Evolutionary conservation across 1,284 basidiomycete species (phyloP).

Genomic region (Malassezia nana): DNA sequence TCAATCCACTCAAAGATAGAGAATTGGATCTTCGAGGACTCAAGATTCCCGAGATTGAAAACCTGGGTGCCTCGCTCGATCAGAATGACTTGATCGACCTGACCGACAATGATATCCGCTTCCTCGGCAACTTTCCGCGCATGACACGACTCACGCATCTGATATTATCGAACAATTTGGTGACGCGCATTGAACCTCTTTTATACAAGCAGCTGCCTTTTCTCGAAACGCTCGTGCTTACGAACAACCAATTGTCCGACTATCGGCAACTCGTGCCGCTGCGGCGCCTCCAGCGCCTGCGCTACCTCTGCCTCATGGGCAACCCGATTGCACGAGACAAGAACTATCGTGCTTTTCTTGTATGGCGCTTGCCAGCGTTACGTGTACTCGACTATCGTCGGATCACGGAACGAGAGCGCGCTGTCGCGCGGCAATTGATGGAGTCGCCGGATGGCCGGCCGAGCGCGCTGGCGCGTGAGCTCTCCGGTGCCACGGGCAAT

Average conservation of each 20-base stretch:
- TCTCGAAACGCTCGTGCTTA: slow-evolving; percentile 58
- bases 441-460: slow-evolving; percentile 31
- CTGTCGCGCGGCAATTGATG: slow-evolving; percentile 29
- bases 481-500: slow-evolving; percentile 58
- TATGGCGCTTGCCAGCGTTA: slow-evolving; percentile 56
- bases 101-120: slow-evolving; percentile 85
- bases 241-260: slow-evolving; percentile 54
- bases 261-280: slow-evolving; percentile 77
- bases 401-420: slow-evolving; percentile 80
- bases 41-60: slow-evolving; percentile 97
- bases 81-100: slow-evolving; percentile 89
- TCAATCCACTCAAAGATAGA: slow-evolving; percentile 85
- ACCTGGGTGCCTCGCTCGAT: slow-evolving; percentile 94
- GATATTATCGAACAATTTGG: slow-evolving; percentile 75
- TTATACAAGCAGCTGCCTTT: slow-evolving; percentile 73
- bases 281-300: slow-evolving; percentile 64
- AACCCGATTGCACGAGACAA: slow-evolving; percentile 85
- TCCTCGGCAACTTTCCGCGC: slow-evolving; percentile 74
- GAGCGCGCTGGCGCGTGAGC: slow-evolving; percentile 24
- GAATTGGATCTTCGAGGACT: slow-evolving; percentile 60
- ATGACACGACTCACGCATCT: slow-evolving; percentile 68
- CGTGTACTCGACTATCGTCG: slow-evolving; percentile 93
- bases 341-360: slow-evolving; percentile 84
- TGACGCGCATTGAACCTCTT: slow-evolving; percentile 68
- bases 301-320: slow-evolving; percentile 73